Percentiles rank a stretch among this genome's conserved stretches.
Evolutionary conservation across 805 yeast genomes (phyloP).

Genomic region (Suhomyces faveliae): DNA sequence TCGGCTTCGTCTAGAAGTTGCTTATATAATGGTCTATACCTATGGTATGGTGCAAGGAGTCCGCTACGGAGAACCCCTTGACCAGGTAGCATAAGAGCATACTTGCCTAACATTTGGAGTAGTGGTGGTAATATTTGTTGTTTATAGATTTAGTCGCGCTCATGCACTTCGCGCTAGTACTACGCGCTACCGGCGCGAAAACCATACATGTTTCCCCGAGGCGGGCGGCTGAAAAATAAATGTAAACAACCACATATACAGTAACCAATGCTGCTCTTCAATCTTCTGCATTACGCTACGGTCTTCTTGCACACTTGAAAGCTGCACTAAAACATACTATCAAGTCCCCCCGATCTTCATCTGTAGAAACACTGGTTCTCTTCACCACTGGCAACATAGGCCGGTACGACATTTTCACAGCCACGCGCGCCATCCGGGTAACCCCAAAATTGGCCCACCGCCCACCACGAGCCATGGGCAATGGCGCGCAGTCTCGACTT

Average conservation of each 20-base stretch:
- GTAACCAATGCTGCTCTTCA: not conserved
- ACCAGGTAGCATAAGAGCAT: slow-evolving; percentile 36
- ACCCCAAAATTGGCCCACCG: not conserved
- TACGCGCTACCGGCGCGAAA: not conserved
- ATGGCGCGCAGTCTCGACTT: not conserved
- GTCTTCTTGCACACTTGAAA: too few relatives aligned
- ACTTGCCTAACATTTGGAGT: slow-evolving; percentile 6
- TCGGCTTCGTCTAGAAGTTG: slow-evolving; percentile 18
- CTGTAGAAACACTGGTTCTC: not conserved
- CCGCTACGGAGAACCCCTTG: slow-evolving; percentile 29
- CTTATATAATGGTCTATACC: slow-evolving; percentile 11
- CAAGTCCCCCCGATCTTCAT: not conserved
- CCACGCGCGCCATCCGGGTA: slow-evolving; percentile 4
- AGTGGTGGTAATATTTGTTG: not conserved
- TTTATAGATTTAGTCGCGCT: not conserved
- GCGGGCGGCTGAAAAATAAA: not conserved
- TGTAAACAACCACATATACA: not conserved
- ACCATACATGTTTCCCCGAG: not conserved
- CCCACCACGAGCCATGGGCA: slow-evolving; percentile 3
- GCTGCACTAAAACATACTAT: not conserved
- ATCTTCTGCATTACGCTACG: too few relatives aligned
- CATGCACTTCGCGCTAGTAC: not conserved
- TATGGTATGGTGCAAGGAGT: slow-evolving; percentile 19
- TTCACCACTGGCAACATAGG: not conserved
- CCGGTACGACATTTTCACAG: slow-evolving; percentile 1